A percentile compares a stretch with the other conserved stretches of the same genome.
These are phyloP conservation scores for Cryptococcus hybrid DNA, from an alignment of 1,284 basidiomycete species.

Conservation along the genomic window DNA sequence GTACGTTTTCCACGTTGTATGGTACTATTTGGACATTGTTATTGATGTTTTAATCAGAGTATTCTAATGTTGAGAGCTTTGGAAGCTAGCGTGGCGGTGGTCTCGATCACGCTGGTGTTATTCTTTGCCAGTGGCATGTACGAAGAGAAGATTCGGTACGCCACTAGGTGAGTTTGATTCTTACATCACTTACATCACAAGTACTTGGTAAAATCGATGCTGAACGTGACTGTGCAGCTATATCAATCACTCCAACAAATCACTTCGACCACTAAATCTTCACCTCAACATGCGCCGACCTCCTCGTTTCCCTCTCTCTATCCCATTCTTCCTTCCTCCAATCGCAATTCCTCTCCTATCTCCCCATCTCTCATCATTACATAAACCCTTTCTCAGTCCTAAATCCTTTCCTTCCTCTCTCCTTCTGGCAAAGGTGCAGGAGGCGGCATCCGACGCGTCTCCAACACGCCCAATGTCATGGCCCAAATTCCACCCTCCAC, in stretches of 20 bases:
- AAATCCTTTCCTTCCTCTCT: constrained; percentile 38
- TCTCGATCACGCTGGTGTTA: constrained; percentile 82
- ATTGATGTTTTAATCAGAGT: constrained; percentile 12
- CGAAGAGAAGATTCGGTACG: constrained; percentile 91
- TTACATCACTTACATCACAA: too few relatives aligned
- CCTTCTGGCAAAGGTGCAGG: constrained; percentile 14
- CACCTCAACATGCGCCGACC: constrained; percentile 88
- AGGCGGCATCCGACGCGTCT: background rate
- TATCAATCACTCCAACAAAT: constrained; percentile 91
- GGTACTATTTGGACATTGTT: too few relatives aligned
- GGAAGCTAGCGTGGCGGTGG: constrained; percentile 75
- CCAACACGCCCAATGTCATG: constrained; percentile 54
- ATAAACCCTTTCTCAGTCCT: constrained; percentile 37
- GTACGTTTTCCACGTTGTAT: background rate
- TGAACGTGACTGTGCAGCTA: constrained; percentile 59
- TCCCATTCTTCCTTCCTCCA: constrained; percentile 56
- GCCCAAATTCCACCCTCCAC: constrained; percentile 80
- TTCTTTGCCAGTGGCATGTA: constrained; percentile 99
- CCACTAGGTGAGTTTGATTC: constrained; percentile 66
- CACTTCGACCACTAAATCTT: constrained; percentile 91
- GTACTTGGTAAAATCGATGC: too few relatives aligned
- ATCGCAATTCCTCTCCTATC: constrained; percentile 50
- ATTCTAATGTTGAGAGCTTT: constrained; percentile 28
- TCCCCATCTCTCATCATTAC: constrained; percentile 32
- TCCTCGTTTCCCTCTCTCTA: constrained; percentile 55